Conservation (phyloP, 1,139 yeast species). For the Pichia kudriavzevii region DNA sequence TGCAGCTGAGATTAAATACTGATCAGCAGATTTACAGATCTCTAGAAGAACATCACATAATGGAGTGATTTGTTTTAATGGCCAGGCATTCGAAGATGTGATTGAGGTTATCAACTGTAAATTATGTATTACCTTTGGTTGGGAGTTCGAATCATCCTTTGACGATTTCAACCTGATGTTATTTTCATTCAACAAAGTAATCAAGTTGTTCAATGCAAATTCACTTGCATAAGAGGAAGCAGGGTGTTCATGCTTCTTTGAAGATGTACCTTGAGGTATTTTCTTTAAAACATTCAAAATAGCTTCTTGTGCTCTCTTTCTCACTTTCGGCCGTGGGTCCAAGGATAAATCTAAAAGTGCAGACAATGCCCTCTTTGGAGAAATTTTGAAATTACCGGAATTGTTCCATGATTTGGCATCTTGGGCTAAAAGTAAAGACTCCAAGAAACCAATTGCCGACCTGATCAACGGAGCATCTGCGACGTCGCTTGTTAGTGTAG, state of each 20-base stretch:
- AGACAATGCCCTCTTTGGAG: slow-evolving; percentile 75
- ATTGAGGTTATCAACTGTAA: slow-evolving; percentile 67
- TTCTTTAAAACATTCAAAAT: slow-evolving; percentile 45
- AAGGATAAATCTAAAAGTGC: slow-evolving; percentile 75
- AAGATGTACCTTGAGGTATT: slow-evolving; percentile 74
- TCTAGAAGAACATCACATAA: slow-evolving; percentile 72
- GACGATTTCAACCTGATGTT: slow-evolving; percentile 14
- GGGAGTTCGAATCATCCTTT: slow-evolving; percentile 24
- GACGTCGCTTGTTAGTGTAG: slow-evolving; percentile 60
- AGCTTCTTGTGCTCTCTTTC: slow-evolving; percentile 93
- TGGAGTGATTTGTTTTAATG: slow-evolving; percentile 55
- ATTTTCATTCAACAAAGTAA: slow-evolving; percentile 37
- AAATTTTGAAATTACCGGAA: slow-evolving; percentile 41
- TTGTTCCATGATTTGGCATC: slow-evolving; percentile 71
- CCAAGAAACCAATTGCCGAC: slow-evolving; percentile 82
- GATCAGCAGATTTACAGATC: slow-evolving; percentile 77
- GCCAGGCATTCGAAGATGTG: slow-evolving; percentile 77
- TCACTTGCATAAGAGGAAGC: slow-evolving; percentile 68
- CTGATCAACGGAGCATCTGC: slow-evolving; percentile 82
- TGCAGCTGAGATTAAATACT: slow-evolving; percentile 70
- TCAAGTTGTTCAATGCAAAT: slow-evolving; percentile 50
- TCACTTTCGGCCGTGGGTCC: slow-evolving; percentile 91
- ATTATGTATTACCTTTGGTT: slow-evolving; percentile 61
- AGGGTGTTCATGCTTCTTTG: slow-evolving; percentile 69
- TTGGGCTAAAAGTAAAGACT: slow-evolving; percentile 71